Percentiles rank a stretch among this genome's conserved stretches.
phyloP scores from a whole-genome alignment of 2,329 filamentous ascomycete species.

The Cladorrhinum sp. region DNA sequence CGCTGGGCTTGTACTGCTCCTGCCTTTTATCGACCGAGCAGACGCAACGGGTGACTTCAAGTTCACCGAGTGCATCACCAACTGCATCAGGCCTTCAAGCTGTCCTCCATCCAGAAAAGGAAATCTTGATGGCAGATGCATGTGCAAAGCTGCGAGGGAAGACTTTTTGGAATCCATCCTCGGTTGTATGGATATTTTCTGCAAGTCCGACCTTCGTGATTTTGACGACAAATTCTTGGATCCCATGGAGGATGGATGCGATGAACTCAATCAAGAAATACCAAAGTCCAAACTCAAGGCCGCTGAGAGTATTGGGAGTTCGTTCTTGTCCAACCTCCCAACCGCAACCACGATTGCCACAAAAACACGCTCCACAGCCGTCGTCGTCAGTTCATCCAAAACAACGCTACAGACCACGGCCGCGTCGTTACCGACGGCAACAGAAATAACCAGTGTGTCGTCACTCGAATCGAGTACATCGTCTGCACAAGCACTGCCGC shows the following conservation, averaged over 20 bases:
- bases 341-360: slow-evolving; percentile 19
- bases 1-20: slow-evolving; percentile 7
- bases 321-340: slow-evolving; percentile 19
- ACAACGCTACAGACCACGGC: not conserved
- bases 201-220: slow-evolving; percentile 30
- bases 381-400: not conserved
- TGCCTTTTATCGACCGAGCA: slow-evolving; percentile 7
- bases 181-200: slow-evolving; percentile 39
- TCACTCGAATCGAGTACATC: not conserved
- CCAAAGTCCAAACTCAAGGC: slow-evolving; percentile 33
- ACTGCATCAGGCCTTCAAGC: slow-evolving; percentile 35
- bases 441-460: not conserved
- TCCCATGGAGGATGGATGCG: slow-evolving; percentile 35
- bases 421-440: not conserved
- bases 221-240: slow-evolving; percentile 33
- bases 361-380: not conserved
- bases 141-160: slow-evolving; percentile 35
- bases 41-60: slow-evolving; percentile 10
- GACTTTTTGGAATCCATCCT: slow-evolving; percentile 37
- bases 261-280: slow-evolving; percentile 30
- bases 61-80: slow-evolving; percentile 33
- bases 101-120: slow-evolving; percentile 28
- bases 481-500: not conserved
- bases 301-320: slow-evolving; percentile 31
- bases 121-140: slow-evolving; percentile 31